Base-by-base conservation (phyloP, 257 asterid genomes). In the Fraxinus anomala region DNA sequence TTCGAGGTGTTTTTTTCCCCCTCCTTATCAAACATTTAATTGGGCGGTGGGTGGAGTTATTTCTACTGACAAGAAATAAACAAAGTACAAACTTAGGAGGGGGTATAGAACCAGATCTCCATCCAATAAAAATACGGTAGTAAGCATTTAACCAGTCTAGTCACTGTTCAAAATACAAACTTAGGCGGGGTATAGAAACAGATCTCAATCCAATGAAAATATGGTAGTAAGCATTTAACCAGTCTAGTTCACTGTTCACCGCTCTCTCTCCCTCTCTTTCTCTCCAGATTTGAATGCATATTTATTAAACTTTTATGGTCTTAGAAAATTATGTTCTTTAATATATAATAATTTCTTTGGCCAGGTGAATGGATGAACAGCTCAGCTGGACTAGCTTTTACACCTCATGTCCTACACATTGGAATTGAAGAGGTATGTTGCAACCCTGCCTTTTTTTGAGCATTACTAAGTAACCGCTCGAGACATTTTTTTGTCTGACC, bases 321-420 rank as follows among this genome's bases (percentile, higher is more conserved):
- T 59, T 21, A 63, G 36, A n/a, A 23, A 71, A 56, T 34, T 16
- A 40, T 33, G 19, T 40, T 4, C 16, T 39, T 30, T 30, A 42
- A 59, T 44, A 2, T 5, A 5, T 65, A 16, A 5, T 65, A 16
- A 63, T 77, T 73, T 28, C 69, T 75, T 54, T 74, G 13, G 11
- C 36, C 74, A 87, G 91, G 89, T 77, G 89, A 87, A 77, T 87
- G 91, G 89, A 84, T 84, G 91, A 83, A 80, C 70, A 83, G 73
- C 74, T 83, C 89, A 19, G 89, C 89, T 69, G 89, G 89, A 76
- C 34, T 85, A 24, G 91, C 89, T 26, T 87, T 85, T 78, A 81
- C 85, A 11, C 88, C 91, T 47, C 89, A 83, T 75, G 76, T 85
- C 72, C 75, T 87, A 70, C 83, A 77, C 33, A 73, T 85, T 34